These are phyloP conservation scores for Stygiomarasmius scandens DNA, from an alignment of 1,284 basidiomycete genomes.

Conservation along the genomic window DNA sequence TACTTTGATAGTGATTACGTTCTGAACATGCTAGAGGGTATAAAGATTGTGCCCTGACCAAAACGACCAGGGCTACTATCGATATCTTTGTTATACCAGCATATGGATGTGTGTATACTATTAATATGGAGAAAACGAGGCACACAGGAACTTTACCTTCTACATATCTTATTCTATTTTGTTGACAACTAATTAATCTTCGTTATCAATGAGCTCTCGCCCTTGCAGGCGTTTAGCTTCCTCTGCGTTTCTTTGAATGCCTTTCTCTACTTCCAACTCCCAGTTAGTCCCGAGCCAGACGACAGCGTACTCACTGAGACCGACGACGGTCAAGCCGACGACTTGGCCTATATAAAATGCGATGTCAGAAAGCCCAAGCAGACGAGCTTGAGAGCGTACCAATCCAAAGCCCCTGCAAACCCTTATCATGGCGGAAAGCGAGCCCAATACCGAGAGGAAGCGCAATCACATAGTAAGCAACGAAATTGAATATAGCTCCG, in stretches of 20 bases:
- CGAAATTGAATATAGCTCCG: constrained; percentile 72
- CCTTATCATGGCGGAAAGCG: constrained; percentile 57
- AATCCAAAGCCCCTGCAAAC: constrained; percentile 73
- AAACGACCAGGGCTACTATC: too few species aligned
- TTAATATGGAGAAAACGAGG: too few species aligned
- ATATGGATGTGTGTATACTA: too few species aligned
- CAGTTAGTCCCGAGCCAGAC: constrained; percentile 71
- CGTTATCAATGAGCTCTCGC: background rate
- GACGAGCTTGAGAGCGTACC: constrained; percentile 37
- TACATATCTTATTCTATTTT: too few species aligned
- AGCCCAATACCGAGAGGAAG: constrained; percentile 71
- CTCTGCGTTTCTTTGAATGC: constrained; percentile 50
- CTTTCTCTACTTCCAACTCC: constrained; percentile 60
- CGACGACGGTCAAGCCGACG: constrained; percentile 72
- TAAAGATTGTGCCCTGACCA: background rate
- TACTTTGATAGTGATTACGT: background rate
- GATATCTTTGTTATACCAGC: too few species aligned
- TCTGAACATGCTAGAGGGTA: background rate
- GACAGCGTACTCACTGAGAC: constrained; percentile 64
- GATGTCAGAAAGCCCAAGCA: background rate
- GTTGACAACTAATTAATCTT: too few species aligned
- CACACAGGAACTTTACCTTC: too few species aligned
- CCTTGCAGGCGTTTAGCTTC: constrained; percentile 34
- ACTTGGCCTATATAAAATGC: constrained; percentile 57
- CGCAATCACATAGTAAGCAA: constrained; percentile 78